A percentile compares a stretch with the other conserved stretches of the same genome.
These are phyloP conservation scores for Tetrapyrgos nigripes DNA, from an alignment of 1,284 basidiomycete genomes.

Conservation along the genomic window DNA sequence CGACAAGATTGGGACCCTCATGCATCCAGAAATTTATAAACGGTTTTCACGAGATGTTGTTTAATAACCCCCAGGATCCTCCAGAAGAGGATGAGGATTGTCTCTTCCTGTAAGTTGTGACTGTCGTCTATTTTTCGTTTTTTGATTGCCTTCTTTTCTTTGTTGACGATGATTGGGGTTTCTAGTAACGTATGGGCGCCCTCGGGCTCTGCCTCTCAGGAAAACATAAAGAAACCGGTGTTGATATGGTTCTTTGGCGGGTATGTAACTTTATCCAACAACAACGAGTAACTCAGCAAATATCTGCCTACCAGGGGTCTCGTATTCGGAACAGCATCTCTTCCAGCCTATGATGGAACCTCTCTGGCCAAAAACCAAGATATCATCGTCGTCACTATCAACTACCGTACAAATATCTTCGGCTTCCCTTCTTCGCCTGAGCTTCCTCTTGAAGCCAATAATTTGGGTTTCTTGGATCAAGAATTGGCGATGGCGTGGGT, in stretches of 20 bases:
- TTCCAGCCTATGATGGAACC: conserved; percentile 17
- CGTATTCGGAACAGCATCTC: conserved; percentile 9
- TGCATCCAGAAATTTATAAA: conserved; percentile 22
- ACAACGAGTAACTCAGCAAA: background rate
- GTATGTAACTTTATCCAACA: background rate
- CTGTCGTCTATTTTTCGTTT: too few species aligned
- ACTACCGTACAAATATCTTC: conserved; percentile 27
- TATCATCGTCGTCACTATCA: conserved; percentile 24
- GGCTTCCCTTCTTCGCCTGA: conserved; percentile 24
- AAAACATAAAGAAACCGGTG: background rate
- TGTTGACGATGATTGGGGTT: background rate
- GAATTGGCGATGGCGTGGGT: conserved; percentile 27
- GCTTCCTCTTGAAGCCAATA: conserved; percentile 19
- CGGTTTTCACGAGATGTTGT: conserved; percentile 6
- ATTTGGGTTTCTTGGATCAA: conserved; percentile 28
- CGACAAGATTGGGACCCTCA: conserved; percentile 15
- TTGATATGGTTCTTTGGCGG: conserved; percentile 13
- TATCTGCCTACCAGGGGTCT: background rate
- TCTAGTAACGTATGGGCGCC: conserved; percentile 15
- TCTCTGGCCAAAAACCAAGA: conserved; percentile 22
- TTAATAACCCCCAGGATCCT: conserved; percentile 19
- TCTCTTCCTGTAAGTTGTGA: conserved; percentile 19
- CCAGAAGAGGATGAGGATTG: conserved; percentile 22
- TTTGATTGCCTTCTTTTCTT: background rate
- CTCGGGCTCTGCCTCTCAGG: background rate